Evolutionary conservation across 495 filamentous ascomycete genomes (phyloP).

Genomic region (Elasticomyces elasticus): DNA sequence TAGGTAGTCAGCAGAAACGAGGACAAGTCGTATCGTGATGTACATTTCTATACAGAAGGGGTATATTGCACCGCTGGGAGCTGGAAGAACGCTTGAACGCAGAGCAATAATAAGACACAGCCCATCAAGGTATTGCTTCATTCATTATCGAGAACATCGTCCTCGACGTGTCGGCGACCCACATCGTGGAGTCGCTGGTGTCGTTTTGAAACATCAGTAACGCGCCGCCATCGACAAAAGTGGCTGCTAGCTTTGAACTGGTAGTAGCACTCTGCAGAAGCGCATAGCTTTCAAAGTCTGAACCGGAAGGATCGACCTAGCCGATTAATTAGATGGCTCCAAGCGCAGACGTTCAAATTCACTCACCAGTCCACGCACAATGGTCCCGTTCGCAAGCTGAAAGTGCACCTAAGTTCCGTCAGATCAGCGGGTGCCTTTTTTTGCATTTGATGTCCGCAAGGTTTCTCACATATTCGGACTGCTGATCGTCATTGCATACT

Average conservation of each 20-base stretch:
- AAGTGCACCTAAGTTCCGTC: no score
- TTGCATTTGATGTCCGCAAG: no score
- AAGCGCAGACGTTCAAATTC: not conserved
- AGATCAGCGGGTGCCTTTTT: no score
- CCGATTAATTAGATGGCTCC: not conserved
- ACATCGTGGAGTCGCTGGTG: constrained; percentile 1
- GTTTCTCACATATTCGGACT: constrained; percentile 12
- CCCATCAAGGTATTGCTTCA: constrained; percentile 1
- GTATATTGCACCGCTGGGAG: not conserved
- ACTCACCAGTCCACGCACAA: not conserved
- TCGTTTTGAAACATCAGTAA: constrained; percentile 7
- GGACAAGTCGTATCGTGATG: not conserved
- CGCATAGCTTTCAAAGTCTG: not conserved
- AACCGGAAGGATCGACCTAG: not conserved
- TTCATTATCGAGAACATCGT: not conserved
- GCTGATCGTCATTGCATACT: constrained; percentile 2
- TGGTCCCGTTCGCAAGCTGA: not conserved
- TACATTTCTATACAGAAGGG: not conserved
- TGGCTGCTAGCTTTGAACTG: constrained; percentile 1
- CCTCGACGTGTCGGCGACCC: not conserved
- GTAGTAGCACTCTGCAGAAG: not conserved
- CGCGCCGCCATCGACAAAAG: constrained; percentile 5
- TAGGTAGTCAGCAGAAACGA: no score
- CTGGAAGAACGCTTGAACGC: not conserved
- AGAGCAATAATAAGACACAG: not conserved